Conservation (phyloP, 352 stramenopile species). For the Globisporangium abappressorium region DNA sequence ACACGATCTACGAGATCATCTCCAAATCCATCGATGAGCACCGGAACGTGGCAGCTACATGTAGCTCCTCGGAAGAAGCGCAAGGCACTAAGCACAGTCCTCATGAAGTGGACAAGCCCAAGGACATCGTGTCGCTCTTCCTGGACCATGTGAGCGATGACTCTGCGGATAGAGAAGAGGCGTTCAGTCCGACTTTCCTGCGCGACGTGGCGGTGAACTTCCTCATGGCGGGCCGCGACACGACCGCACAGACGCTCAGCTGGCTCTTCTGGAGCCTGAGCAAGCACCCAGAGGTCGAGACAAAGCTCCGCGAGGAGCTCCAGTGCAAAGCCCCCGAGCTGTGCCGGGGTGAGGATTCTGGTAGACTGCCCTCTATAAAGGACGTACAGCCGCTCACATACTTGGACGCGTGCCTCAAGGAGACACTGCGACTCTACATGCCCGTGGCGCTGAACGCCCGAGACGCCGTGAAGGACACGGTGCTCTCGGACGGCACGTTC, state of each 20-base stretch:
- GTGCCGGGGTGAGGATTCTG: not conserved
- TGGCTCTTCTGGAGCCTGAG: conserved; percentile 70
- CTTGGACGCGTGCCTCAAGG: conserved; percentile 27
- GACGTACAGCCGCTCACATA: conserved; percentile 33
- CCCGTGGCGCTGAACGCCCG: not conserved
- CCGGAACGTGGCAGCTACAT: not conserved
- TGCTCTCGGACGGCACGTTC: conserved; percentile 7
- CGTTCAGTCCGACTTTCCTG: conserved; percentile 39
- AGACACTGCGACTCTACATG: conserved; percentile 4
- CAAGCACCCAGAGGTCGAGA: conserved; percentile 46
- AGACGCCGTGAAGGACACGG: not conserved
- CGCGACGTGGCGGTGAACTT: conserved; percentile 81
- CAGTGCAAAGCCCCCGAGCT: conserved; percentile 28
- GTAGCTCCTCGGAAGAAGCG: too few relatives aligned
- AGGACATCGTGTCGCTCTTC: conserved; percentile 26
- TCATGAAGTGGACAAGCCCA: not conserved
- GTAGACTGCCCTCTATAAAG: conserved; percentile 22
- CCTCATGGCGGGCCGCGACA: conserved; percentile 77
- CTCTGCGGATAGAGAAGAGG: not conserved
- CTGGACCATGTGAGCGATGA: conserved; percentile 17
- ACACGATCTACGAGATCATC: conserved; percentile 38
- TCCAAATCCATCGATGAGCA: conserved; percentile 23
- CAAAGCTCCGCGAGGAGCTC: conserved; percentile 47
- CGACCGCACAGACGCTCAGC: conserved; percentile 61
- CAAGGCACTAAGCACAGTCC: not conserved